Conservation (phyloP, 2,329 filamentous ascomycete species). For the Cercospora sp. region DNA sequence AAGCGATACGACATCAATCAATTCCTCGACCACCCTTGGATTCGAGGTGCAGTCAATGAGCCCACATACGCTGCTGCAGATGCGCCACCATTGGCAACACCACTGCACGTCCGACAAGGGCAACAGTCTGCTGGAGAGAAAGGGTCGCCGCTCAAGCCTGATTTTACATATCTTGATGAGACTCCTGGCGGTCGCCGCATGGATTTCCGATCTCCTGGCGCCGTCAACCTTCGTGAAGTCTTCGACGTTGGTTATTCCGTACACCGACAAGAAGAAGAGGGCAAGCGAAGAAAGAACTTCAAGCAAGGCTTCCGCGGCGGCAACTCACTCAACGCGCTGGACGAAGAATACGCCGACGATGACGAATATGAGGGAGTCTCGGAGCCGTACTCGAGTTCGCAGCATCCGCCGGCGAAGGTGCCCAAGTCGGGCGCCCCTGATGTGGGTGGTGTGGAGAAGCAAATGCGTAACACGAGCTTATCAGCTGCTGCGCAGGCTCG, state of each 20-base stretch:
- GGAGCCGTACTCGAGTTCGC: slow-evolving; percentile 52
- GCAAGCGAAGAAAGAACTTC: slow-evolving; percentile 84
- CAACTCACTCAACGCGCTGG: slow-evolving; percentile 63
- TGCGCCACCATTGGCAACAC: slow-evolving; percentile 71
- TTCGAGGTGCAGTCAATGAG: slow-evolving; percentile 66
- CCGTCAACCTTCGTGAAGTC: slow-evolving; percentile 92
- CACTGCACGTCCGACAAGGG: slow-evolving; percentile 60
- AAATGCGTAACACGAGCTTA: slow-evolving; percentile 81
- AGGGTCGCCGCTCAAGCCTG: slow-evolving; percentile 49
- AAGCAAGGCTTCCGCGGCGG: slow-evolving; percentile 65
- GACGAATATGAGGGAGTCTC: slow-evolving; percentile 65
- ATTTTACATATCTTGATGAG: slow-evolving; percentile 58
- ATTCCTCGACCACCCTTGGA: slow-evolving; percentile 95
- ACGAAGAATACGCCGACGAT: slow-evolving; percentile 64
- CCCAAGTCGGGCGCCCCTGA: slow-evolving; percentile 59
- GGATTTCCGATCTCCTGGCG: slow-evolving; percentile 94
- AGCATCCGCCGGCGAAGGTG: slow-evolving; percentile 63
- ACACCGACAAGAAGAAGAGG: slow-evolving; percentile 93
- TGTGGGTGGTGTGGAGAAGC: slow-evolving; percentile 78
- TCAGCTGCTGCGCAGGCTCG: slow-evolving; percentile 64
- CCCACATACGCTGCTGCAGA: slow-evolving; percentile 66
- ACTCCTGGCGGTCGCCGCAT: slow-evolving; percentile 64
- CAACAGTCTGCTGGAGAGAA: slow-evolving; percentile 32
- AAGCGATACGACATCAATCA: slow-evolving; percentile 92
- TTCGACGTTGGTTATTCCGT: slow-evolving; percentile 99